Evolutionary conservation across 345 rosid species (phyloP), one percentile per base, ranked within the genome.

Genomic region (Garcia nutans): DNA sequence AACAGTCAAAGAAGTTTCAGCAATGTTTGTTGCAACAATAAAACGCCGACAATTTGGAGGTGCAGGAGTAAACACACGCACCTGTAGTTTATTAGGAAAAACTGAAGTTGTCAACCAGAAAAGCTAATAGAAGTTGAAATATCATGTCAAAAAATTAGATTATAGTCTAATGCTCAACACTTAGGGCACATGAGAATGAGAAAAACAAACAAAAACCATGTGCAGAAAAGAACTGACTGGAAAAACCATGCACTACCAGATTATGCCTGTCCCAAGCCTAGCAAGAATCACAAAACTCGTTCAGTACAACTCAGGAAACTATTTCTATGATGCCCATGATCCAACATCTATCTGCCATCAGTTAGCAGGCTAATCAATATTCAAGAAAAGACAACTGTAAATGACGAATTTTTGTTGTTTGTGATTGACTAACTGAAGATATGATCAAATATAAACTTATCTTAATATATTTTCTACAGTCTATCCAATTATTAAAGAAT

Each of bases 1-100:
- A 76, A 96, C 98, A 37, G 99, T 96, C 76, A 96, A 87, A 74
- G 98, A 96, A 85, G 99, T 96, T 83, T 96, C 99, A 62, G 97
- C 99, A 78, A 96, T 93, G 80, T 96, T 96, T 72, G 98, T 96
- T 69, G 98, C 86, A 85, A 96, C 93, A 54, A 93, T 90, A 81
- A 96, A 93, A 67, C 93, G 88, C 84, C 99, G 84, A 81, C 98
- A 96, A 83, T 93, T 87, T 76, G 95, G 95, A 82, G 99, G 99
- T 73, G 97, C 91, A 60, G 95, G 92, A 76, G 90, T 88, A 85
- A 96, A 96, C 5, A 93, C 98, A 58, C 95, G 97, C 83, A 93
- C 97, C 99, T 96, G 88, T 76, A 85, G 6, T 60, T 24, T 71
- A 78, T 83, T 70, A 45, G 16, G 54, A 79, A 77, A 76, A n/a